Percentiles rank a stretch among this genome's conserved stretches.
These are phyloP conservation scores for Hypoxylon lienhwacheense DNA, from an alignment of 495 filamentous ascomycete genomes.

Conservation along the genomic window DNA sequence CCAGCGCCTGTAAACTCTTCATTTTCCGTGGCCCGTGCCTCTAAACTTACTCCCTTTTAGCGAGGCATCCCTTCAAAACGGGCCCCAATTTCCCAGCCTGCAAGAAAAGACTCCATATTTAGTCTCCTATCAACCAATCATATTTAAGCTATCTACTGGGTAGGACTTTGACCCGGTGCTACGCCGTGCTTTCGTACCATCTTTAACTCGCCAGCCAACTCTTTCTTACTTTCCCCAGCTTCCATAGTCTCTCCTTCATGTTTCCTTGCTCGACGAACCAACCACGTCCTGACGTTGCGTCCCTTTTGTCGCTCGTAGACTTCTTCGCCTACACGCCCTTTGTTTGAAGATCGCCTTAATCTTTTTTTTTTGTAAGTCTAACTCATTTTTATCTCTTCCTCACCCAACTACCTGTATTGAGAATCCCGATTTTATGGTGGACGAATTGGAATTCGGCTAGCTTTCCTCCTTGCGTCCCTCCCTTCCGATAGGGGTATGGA, in stretches of 20 bases:
- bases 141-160: too few species aligned
- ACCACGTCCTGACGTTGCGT: constrained; percentile 27
- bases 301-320: constrained; percentile 24
- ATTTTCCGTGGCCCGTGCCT: constrained; percentile 2
- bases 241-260: constrained; percentile 36
- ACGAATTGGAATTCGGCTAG: constrained; percentile 31
- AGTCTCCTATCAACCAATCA: constrained; percentile 26
- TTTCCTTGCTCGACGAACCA: constrained; percentile 29
- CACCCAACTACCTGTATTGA: constrained; percentile 18
- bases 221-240: constrained; percentile 38
- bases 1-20: too few species aligned
- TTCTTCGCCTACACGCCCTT: constrained; percentile 14
- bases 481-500: constrained; percentile 34
- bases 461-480: constrained; percentile 33
- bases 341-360: constrained; percentile 24
- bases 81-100: constrained; percentile 43
- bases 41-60: constrained; percentile 23
- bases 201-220: constrained; percentile 31
- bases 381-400: neutral
- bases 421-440: constrained; percentile 17
- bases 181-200: constrained; percentile 26
- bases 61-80: constrained; percentile 29
- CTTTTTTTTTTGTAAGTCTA: constrained; percentile 32
- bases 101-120: constrained; percentile 24
- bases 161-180: constrained; percentile 17